Percentiles rank a stretch among this genome's conserved stretches.
These are phyloP conservation scores for Aspergillus wentii DNA, from an alignment of 495 filamentous ascomycete genomes.

Conservation along the genomic window DNA sequence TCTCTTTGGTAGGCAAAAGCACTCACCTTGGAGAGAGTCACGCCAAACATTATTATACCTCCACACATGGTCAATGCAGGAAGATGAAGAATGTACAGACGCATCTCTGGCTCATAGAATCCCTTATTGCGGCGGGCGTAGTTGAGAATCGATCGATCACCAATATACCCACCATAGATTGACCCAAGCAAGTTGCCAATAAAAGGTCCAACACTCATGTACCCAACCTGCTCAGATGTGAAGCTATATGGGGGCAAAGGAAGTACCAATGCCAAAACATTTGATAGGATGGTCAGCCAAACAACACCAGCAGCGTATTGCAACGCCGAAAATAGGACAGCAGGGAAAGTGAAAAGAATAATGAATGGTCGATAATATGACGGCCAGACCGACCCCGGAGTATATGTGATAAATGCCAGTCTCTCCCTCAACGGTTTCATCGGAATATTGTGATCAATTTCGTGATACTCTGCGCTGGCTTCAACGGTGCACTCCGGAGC, in stretches of 20 bases:
- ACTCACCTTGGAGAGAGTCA: constrained; percentile 22
- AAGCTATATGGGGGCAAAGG: constrained; percentile 38
- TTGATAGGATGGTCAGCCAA: constrained; percentile 30
- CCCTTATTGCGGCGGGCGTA: constrained; percentile 35
- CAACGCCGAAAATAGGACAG: constrained; percentile 34
- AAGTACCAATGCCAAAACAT: constrained; percentile 26
- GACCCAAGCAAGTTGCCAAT: constrained; percentile 36
- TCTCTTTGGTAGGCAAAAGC: too few species aligned
- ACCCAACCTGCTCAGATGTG: constrained; percentile 32
- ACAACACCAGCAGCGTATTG: constrained; percentile 33
- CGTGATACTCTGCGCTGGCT: constrained; percentile 9
- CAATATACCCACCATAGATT: constrained; percentile 30
- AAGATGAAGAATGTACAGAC: constrained; percentile 32
- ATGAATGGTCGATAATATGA: constrained; percentile 30
- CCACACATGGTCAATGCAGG: constrained; percentile 21
- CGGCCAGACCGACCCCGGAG: constrained; percentile 28
- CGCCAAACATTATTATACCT: constrained; percentile 34
- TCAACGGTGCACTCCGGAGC: constrained; percentile 1
- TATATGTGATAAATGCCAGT: constrained; percentile 19
- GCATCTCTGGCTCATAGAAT: constrained; percentile 40
- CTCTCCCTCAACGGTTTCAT: constrained; percentile 20
- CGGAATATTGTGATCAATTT: constrained; percentile 22
- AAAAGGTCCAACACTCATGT: constrained; percentile 33
- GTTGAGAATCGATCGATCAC: constrained; percentile 34
- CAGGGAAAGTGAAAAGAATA: constrained; percentile 27